phyloP scores from a whole-genome alignment of 1,284 basidiomycete species.

The Trichosporon faecale region DNA sequence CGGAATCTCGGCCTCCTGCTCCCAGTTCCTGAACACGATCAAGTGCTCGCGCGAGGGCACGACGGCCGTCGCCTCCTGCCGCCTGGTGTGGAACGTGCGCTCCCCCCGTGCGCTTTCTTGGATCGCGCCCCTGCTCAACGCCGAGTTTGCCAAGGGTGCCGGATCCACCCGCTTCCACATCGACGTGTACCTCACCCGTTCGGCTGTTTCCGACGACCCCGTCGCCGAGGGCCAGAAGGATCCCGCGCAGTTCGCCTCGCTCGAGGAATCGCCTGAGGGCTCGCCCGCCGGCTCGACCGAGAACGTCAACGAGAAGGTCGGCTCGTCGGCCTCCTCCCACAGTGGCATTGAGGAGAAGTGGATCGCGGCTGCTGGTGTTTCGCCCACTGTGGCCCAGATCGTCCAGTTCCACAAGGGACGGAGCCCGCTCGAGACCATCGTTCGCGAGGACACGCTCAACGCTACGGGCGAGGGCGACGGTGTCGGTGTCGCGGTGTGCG shows the following conservation, averaged over 20 bases:
- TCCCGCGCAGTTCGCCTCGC: neutral
- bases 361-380: slow-evolving; percentile 7
- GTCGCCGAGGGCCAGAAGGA: neutral
- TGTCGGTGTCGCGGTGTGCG: slow-evolving; percentile 31
- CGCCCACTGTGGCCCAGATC: neutral
- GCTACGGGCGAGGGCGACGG: slow-evolving; percentile 16
- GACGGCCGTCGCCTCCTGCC: slow-evolving; percentile 29
- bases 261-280: slow-evolving; percentile 10
- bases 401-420: slow-evolving; percentile 18
- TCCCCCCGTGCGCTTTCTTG: slow-evolving; percentile 9
- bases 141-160: slow-evolving; percentile 12
- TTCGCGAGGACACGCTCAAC: slow-evolving; percentile 14
- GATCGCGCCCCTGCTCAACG: slow-evolving; percentile 26
- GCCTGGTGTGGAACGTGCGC: slow-evolving; percentile 43
- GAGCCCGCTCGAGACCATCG: slow-evolving; percentile 20
- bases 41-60: slow-evolving; percentile 28
- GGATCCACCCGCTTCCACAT: slow-evolving; percentile 17
- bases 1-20: slow-evolving; percentile 40
- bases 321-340: neutral
- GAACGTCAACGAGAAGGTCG: slow-evolving; percentile 11
- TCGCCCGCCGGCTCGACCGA: slow-evolving; percentile 15
- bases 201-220: slow-evolving; percentile 16
- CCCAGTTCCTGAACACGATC: slow-evolving; percentile 37
- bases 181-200: slow-evolving; percentile 29
- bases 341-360: slow-evolving; percentile 9